A percentile compares a stretch with the other conserved stretches of the same genome.
Conservation (phyloP, 2,329 filamentous ascomycete genomes). For the Pezicula radicicola region DNA sequence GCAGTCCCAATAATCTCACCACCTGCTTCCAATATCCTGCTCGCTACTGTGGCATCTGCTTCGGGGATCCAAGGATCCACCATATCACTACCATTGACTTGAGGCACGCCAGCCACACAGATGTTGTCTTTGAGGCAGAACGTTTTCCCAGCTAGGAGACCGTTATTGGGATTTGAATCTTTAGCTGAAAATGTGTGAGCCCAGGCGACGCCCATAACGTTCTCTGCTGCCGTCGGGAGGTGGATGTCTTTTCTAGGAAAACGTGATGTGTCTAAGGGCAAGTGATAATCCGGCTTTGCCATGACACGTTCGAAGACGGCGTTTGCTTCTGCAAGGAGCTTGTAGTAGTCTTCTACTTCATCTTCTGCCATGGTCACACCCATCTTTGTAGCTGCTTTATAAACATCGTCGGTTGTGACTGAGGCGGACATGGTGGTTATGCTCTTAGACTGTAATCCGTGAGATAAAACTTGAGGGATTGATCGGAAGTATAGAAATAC, state of each 20-base stretch:
- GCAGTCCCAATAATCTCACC: conserved; percentile 46
- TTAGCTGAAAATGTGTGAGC: conserved; percentile 44
- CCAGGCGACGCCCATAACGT: conserved; percentile 47
- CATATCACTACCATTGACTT: conserved; percentile 48
- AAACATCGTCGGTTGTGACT: conserved; percentile 36
- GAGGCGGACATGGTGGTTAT: conserved; percentile 12
- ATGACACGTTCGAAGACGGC: conserved; percentile 45
- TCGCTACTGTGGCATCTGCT: conserved; percentile 50
- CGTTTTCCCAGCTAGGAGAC: conserved; percentile 35
- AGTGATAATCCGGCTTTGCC: conserved; percentile 25
- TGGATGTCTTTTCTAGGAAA: conserved; percentile 39
- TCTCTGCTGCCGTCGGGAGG: conserved; percentile 35
- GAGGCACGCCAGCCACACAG: conserved; percentile 48
- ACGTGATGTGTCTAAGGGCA: not conserved
- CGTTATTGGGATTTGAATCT: conserved; percentile 22
- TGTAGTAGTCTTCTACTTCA: conserved; percentile 41
- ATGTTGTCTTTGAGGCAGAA: conserved; percentile 52
- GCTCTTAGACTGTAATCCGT: not conserved
- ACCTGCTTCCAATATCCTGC: conserved; percentile 44
- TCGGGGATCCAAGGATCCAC: conserved; percentile 45
- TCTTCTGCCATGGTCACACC: conserved; percentile 33
- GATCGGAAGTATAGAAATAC: no score
- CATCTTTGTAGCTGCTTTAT: conserved; percentile 32
- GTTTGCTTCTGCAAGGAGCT: conserved; percentile 47
- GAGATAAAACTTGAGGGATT: no score